Base-by-base conservation (phyloP, 140 eudicot genomes). In the Cichorium intybus region DNA sequence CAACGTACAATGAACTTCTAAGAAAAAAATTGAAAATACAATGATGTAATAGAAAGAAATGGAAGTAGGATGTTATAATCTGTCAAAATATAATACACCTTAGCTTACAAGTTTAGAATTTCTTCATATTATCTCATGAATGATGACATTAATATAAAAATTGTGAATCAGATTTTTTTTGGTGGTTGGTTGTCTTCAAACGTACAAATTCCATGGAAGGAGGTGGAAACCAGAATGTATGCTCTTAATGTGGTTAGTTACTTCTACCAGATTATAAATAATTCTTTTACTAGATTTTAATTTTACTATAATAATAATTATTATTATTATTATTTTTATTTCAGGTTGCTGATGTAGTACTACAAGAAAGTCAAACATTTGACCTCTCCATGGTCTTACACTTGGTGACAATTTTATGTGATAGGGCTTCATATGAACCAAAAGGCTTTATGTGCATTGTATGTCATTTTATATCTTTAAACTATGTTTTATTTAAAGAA, bases 391-490 rank as follows among this genome's bases (percentile, higher is more conserved):
- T 81, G 59, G 68, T 93, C 31, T 74, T 81, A 80, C 93, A 80
- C 64, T 76, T 88, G 88, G 95, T 93, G 74, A 73, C 85, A 75
- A 50, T 88, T 52, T 81, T 93, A 76, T 81, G 94, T 46, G 79
- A 70, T 70, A 62, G 82, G 56, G 65, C 75, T 24, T 73, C 81
- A 52, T 83, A 75, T 22, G 88, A 77, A 56, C 83, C 80, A 10
- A 86, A 75, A 64, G 99, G 99, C 68, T 93, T 93, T 77, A 88
- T 84, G 90, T 79, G 84, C 74, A 83, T 86, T 80, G 99, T 93
- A 86, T 62, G 95, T 55, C 24, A 15, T 22, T 45, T 45, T n/a
- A n/a, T n/a, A n/a, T n/a, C n/a, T n/a, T n/a, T n/a, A n/a, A n/a
- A n/a, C n/a, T n/a, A n/a, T n/a, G n/a, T n/a, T n/a, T n/a, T n/a